Conservation (phyloP, 148 eudicot genomes). For the Spergularia marina region DNA sequence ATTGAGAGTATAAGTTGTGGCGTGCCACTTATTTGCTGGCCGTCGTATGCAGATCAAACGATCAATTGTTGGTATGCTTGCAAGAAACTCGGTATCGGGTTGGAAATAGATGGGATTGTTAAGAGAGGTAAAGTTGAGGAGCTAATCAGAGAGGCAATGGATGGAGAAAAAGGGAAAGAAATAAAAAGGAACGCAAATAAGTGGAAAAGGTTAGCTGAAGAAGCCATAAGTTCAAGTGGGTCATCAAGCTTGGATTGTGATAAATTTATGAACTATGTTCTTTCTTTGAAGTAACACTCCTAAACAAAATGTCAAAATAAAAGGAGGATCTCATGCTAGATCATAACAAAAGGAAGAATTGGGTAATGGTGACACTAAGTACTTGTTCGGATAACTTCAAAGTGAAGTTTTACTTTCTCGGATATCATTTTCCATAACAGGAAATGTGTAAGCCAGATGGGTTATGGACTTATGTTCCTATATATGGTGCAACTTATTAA, state of each 20-base stretch:
- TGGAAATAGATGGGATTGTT: conserved; percentile 24
- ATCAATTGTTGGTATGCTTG: conserved; percentile 31
- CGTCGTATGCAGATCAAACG: conserved; percentile 31
- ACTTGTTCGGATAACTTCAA: no score
- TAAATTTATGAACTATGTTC: conserved; percentile 4
- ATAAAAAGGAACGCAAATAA: conserved; percentile 15
- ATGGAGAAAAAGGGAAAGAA: conserved; percentile 19
- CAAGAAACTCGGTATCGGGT: conserved; percentile 22
- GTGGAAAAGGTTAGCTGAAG: conserved; percentile 23
- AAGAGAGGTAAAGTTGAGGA: conserved; percentile 21
- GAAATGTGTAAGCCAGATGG: no score
- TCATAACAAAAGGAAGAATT: no score
- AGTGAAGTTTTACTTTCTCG: no score
- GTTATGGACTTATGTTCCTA: no score
- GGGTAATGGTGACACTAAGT: no score
- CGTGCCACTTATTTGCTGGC: conserved; percentile 32
- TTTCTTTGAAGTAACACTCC: conserved; percentile 1
- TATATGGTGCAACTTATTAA: no score
- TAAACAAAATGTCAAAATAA: background rate
- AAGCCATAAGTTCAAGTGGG: conserved; percentile 21
- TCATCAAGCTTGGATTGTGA: conserved; percentile 22
- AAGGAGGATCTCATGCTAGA: no score
- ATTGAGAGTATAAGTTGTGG: conserved; percentile 27
- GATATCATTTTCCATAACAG: no score
- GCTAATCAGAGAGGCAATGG: conserved; percentile 27